Evolutionary conservation across 1,284 basidiomycete genomes (phyloP).

Genomic region (Malassezia nana): DNA sequence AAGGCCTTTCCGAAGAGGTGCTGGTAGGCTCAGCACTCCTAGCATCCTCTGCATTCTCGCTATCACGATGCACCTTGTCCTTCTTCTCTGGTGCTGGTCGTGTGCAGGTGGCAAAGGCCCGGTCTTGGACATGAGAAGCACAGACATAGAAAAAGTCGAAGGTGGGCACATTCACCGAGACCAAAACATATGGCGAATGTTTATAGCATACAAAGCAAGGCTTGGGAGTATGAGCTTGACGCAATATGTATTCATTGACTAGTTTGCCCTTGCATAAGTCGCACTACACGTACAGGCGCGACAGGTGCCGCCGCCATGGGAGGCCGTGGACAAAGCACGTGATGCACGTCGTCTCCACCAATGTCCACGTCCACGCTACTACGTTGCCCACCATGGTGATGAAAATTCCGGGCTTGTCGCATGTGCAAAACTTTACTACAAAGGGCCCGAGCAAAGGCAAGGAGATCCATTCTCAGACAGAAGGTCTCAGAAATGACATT

Average conservation of each 20-base stretch:
- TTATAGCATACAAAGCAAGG: constrained; percentile 32
- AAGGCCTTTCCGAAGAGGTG: neutral
- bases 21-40: neutral
- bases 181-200: constrained; percentile 28
- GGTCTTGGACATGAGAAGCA: constrained; percentile 27
- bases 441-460: constrained; percentile 9
- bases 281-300: neutral
- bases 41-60: neutral
- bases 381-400: constrained; percentile 18
- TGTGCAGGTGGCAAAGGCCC: constrained; percentile 23
- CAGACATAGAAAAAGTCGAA: constrained; percentile 39
- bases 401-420: constrained; percentile 34
- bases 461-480: constrained; percentile 24
- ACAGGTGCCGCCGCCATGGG: neutral
- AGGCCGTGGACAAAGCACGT: neutral
- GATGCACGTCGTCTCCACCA: neutral
- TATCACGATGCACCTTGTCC: too few relatives aligned
- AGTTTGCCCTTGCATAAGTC: neutral
- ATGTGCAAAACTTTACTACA: constrained; percentile 30
- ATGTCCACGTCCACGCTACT: neutral
- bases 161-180: constrained; percentile 25
- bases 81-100: neutral
- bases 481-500: constrained; percentile 70
- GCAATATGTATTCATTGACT: constrained; percentile 29
- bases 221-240: constrained; percentile 29